Conservation (phyloP, 2,329 filamentous ascomycete genomes). For the Aspergillus ochraceoroseus region DNA sequence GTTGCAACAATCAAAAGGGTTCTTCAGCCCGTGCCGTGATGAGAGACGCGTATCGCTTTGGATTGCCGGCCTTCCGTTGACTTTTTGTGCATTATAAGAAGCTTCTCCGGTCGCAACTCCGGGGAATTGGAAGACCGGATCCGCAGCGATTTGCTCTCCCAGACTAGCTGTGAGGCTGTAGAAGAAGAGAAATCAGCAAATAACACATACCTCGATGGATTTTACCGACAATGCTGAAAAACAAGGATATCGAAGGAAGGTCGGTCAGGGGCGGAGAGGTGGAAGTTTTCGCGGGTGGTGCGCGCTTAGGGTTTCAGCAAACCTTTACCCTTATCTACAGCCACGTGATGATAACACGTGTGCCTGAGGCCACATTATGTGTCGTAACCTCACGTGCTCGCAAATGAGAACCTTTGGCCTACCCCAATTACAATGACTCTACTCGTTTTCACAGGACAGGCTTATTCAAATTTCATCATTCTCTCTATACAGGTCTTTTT, state of each 20-base stretch:
- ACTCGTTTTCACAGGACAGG: not conserved
- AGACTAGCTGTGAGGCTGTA: constrained; percentile 43
- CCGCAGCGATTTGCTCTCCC: constrained; percentile 41
- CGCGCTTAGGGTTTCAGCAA: constrained; percentile 29
- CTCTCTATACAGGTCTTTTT: constrained; percentile 29
- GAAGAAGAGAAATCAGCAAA: constrained; percentile 21
- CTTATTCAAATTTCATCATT: constrained; percentile 21
- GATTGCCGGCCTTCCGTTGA: constrained; percentile 2
- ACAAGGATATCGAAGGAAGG: constrained; percentile 22
- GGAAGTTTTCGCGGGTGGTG: constrained; percentile 30
- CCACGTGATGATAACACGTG: constrained; percentile 24
- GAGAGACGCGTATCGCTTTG: constrained; percentile 40
- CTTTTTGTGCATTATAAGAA: constrained; percentile 8
- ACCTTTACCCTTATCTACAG: constrained; percentile 26
- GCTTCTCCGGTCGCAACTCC: constrained; percentile 16
- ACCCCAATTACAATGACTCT: not conserved
- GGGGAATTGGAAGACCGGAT: constrained; percentile 15
- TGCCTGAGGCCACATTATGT: constrained; percentile 23
- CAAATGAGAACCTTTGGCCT: constrained; percentile 1
- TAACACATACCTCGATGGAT: constrained; percentile 42
- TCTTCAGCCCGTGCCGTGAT: constrained; percentile 60
- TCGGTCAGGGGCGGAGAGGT: constrained; percentile 13
- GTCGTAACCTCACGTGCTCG: not conserved
- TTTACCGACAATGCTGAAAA: constrained; percentile 28
- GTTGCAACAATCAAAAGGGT: constrained; percentile 49